Evolutionary conservation across 208 protist genomes (phyloP).

Genomic region (Wallacemonas sp.): DNA sequence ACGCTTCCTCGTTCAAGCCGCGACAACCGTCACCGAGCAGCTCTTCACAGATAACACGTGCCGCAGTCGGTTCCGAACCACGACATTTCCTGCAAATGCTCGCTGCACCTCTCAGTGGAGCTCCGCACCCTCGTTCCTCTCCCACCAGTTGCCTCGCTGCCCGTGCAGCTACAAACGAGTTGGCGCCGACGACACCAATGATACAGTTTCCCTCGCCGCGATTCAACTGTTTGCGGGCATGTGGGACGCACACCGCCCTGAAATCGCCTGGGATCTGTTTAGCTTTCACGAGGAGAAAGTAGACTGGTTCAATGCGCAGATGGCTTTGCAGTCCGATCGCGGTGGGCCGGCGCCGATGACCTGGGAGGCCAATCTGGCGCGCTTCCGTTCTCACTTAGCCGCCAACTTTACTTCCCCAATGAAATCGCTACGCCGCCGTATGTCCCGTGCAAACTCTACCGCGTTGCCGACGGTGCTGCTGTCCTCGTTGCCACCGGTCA

Average conservation of each 20-base stretch:
- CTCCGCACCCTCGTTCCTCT: neutral
- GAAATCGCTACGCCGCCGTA: neutral
- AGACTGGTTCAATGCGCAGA: neutral
- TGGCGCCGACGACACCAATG: neutral
- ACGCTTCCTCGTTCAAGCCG: slow-evolving; percentile 4
- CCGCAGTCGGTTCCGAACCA: neutral
- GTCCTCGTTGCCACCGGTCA: slow-evolving; percentile 4
- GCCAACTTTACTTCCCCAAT: neutral
- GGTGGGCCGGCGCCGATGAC: neutral
- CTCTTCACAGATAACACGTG: neutral
- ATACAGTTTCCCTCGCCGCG: neutral
- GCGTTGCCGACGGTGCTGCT: neutral
- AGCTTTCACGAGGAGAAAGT: slow-evolving; percentile 9
- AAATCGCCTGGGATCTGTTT: slow-evolving; percentile 4
- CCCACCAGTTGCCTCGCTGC: slow-evolving; percentile 1
- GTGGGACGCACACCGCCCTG: slow-evolving; percentile 1
- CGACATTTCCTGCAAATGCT: neutral
- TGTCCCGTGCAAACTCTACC: neutral
- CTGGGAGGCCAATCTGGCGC: slow-evolving; percentile 7
- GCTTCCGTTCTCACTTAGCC: slow-evolving; percentile 1
- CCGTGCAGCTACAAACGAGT: neutral
- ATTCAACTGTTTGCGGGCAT: slow-evolving; percentile 5
- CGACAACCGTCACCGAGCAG: neutral
- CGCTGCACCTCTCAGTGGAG: neutral
- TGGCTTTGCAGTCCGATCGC: neutral